phyloP scores from a whole-genome alignment of 2,329 filamentous ascomycete species.

The Torrubiellomyces zombiae region DNA sequence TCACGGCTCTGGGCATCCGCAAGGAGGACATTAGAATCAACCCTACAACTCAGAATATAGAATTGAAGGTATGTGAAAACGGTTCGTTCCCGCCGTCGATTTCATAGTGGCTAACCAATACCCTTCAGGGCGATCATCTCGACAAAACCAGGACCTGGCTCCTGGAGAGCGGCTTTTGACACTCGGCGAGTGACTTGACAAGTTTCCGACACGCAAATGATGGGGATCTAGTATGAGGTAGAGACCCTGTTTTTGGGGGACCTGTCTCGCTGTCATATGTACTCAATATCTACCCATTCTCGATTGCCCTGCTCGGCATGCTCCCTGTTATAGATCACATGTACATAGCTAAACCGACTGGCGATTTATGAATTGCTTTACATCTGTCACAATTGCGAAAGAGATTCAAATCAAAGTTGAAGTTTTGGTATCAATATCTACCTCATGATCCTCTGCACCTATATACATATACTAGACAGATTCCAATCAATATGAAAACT shows the following conservation, averaged over 20 bases:
- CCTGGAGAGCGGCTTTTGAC: slow-evolving; percentile 18
- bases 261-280: too few species aligned
- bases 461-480: slow-evolving; percentile 12
- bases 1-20: slow-evolving; percentile 37
- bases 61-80: slow-evolving; percentile 46
- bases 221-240: background rate
- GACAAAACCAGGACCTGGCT: slow-evolving; percentile 16
- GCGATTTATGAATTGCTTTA: too few species aligned
- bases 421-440: slow-evolving; percentile 12
- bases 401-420: too few species aligned
- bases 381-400: too few species aligned
- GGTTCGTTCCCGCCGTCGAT: too few species aligned
- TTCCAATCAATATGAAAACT: too few species aligned
- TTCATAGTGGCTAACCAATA: slow-evolving; percentile 5
- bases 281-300: too few species aligned
- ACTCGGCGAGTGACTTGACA: background rate
- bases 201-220: background rate
- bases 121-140: slow-evolving; percentile 17
- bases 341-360: too few species aligned
- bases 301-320: too few species aligned
- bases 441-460: slow-evolving; percentile 8
- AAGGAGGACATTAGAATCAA: slow-evolving; percentile 36
- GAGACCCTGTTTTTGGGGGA: too few species aligned
- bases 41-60: slow-evolving; percentile 52
- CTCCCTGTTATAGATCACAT: too few species aligned